phyloP scores from a whole-genome alignment of 192 early-diverging fungal genomes.

The Coemansia guatemalensis region DNA sequence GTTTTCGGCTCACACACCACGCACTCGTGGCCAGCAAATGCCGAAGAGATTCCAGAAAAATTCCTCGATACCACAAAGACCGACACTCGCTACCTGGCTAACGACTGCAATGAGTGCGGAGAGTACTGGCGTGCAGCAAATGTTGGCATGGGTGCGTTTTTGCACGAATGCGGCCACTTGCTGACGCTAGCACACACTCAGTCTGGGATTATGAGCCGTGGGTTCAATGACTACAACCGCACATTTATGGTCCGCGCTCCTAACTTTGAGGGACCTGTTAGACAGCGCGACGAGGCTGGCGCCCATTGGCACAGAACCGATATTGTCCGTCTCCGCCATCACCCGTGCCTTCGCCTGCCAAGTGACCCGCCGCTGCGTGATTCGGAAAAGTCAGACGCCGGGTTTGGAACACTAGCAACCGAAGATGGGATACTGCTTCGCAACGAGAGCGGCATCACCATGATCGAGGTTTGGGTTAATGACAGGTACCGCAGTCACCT shows the following conservation, averaged over 20 bases:
- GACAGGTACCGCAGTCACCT: slow-evolving; percentile 50
- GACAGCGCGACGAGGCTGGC: slow-evolving; percentile 58
- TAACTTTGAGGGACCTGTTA: slow-evolving; percentile 47
- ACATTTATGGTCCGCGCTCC: slow-evolving; percentile 65
- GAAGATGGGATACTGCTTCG: slow-evolving; percentile 42
- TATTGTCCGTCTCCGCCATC: slow-evolving; percentile 58
- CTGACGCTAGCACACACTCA: slow-evolving; percentile 61
- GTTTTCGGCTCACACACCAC: slow-evolving; percentile 70
- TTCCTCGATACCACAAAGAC: slow-evolving; percentile 59
- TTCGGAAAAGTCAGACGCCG: slow-evolving; percentile 16
- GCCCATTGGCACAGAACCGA: slow-evolving; percentile 68
- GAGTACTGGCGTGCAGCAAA: slow-evolving; percentile 64
- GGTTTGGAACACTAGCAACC: slow-evolving; percentile 25
- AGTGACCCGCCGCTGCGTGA: slow-evolving; percentile 36
- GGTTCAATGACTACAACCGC: slow-evolving; percentile 66
- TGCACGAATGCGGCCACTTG: slow-evolving; percentile 72
- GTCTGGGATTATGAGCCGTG: slow-evolving; percentile 62
- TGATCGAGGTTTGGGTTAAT: slow-evolving; percentile 60
- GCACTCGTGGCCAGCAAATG: slow-evolving; percentile 61
- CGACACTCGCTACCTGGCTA: slow-evolving; percentile 58
- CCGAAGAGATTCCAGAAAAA: slow-evolving; percentile 60
- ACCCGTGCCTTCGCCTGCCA: slow-evolving; percentile 61
- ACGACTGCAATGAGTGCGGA: slow-evolving; percentile 62
- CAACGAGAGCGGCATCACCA: slow-evolving; percentile 55
- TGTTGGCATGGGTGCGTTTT: slow-evolving; percentile 70